phyloP scores from a whole-genome alignment of 345 rosid genomes.

The Eucalyptus camaldulensis region DNA sequence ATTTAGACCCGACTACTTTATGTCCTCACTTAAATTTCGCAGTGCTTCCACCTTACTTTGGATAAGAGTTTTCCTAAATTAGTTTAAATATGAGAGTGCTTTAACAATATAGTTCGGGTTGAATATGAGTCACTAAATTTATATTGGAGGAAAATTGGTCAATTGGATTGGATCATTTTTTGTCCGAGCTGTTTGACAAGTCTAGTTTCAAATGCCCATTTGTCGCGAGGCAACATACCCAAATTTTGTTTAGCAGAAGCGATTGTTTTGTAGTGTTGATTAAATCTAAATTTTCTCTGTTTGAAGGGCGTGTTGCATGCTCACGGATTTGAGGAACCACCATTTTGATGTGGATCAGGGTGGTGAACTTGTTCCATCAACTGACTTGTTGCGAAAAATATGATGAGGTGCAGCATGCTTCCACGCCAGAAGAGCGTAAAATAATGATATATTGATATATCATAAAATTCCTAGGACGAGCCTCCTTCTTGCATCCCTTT shows the following conservation, averaged over 20 bases:
- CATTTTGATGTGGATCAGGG: not conserved
- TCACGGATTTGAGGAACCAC: not conserved
- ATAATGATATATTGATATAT: not conserved
- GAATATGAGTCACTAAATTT: no score
- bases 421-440: not conserved
- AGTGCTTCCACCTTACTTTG: not conserved
- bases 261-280: not conserved
- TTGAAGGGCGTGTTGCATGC: not conserved
- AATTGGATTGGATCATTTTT: no score
- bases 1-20: not conserved
- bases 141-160: no score
- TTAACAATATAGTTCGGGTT: not conserved
- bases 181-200: not conserved
- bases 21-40: no score
- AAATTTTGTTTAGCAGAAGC: not conserved
- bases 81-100: not conserved
- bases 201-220: not conserved
- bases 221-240: not conserved
- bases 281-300: not conserved
- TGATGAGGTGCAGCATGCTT: not conserved
- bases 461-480: not conserved
- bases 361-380: not conserved
- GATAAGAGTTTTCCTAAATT: not conserved
- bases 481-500: not conserved
- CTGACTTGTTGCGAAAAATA: not conserved